Conservation (phyloP, 2,329 filamentous ascomycete species). For the Apiospora arundinis region DNA sequence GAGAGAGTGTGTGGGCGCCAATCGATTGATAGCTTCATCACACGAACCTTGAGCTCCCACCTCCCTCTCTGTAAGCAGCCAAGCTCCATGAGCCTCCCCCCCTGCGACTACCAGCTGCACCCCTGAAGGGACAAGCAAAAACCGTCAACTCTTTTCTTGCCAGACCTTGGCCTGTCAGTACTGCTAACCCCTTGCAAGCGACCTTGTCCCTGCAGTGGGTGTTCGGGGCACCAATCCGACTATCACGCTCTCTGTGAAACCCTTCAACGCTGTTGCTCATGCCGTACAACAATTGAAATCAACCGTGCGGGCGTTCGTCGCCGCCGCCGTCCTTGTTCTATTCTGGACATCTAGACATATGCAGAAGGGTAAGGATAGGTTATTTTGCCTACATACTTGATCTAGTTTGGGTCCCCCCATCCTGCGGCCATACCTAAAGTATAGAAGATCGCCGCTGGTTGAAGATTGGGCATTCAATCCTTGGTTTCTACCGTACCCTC, state of each 20-base stretch:
- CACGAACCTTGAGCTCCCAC: background rate
- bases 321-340: background rate
- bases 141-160: background rate
- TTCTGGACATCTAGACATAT: background rate
- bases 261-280: background rate
- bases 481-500: background rate
- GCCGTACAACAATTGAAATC: constrained; percentile 5
- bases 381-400: background rate
- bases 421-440: constrained; percentile 5
- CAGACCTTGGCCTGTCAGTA: constrained; percentile 9
- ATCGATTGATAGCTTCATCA: constrained; percentile 5
- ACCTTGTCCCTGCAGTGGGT: background rate
- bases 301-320: background rate
- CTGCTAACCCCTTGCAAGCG: background rate
- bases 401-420: background rate
- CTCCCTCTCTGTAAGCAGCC: background rate
- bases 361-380: background rate
- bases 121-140: constrained; percentile 3
- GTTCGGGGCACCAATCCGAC: constrained; percentile 1
- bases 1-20: background rate
- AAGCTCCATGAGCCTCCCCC: background rate
- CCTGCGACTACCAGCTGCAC: constrained; percentile 7
- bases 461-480: constrained; percentile 1
- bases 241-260: constrained; percentile 15
- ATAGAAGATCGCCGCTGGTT: background rate